A percentile compares a stretch with the other conserved stretches of the same genome.
These are phyloP conservation scores for Angophora floribunda DNA, from an alignment of 345 rosid species.

Conservation along the genomic window DNA sequence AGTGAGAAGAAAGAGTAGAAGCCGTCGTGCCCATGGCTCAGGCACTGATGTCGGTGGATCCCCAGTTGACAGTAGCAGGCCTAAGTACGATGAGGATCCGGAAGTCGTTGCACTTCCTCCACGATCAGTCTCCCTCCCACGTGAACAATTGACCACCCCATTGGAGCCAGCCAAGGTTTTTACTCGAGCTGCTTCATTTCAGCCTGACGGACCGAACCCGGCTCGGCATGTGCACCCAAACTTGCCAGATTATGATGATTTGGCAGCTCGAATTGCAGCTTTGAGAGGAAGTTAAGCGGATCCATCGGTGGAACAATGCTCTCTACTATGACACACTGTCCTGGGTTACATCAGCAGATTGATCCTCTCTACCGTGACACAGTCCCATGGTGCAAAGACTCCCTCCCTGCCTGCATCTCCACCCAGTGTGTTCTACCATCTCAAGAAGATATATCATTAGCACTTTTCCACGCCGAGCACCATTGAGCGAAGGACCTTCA, in stretches of 20 bases:
- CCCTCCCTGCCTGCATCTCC: neutral
- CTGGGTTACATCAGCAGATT: neutral
- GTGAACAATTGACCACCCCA: slow-evolving; percentile 31
- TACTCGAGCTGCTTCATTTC: slow-evolving; percentile 68
- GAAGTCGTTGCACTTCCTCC: slow-evolving; percentile 26
- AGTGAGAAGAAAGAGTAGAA: slow-evolving; percentile 41
- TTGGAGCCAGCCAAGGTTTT: slow-evolving; percentile 31
- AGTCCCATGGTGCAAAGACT: neutral
- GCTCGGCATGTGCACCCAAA: slow-evolving; percentile 94
- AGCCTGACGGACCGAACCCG: slow-evolving; percentile 48
- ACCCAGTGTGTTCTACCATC: neutral
- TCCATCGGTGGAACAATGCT: neutral
- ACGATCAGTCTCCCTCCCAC: slow-evolving; percentile 68
- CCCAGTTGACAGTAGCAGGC: slow-evolving; percentile 5
- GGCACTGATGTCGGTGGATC: slow-evolving; percentile 11
- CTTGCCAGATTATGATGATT: slow-evolving; percentile 84
- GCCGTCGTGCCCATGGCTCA: slow-evolving; percentile 24
- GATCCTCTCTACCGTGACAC: neutral
- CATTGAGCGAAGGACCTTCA: neutral
- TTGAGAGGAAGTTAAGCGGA: slow-evolving; percentile 51
- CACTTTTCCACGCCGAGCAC: neutral
- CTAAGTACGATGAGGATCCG: slow-evolving; percentile 17
- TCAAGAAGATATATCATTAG: neutral
- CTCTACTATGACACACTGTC: neutral
- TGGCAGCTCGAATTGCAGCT: slow-evolving; percentile 87